Base-by-base conservation (phyloP, 2,329 filamentous ascomycete genomes). In the Tolypocladium guangdongense region DNA sequence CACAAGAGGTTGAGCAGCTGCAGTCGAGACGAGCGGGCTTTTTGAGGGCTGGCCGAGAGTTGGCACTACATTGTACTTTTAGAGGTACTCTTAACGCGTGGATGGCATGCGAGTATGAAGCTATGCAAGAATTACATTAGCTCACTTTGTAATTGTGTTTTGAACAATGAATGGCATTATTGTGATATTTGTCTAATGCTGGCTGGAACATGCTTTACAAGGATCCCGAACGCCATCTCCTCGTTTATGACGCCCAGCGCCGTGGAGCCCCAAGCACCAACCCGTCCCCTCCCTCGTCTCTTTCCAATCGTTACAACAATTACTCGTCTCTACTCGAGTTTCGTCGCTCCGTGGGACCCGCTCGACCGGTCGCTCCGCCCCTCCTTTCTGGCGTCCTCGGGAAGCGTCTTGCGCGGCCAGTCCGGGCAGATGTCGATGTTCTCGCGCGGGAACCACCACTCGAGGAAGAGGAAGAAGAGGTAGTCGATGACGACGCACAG, bases 401-500 rank as follows among this genome's bases (percentile, higher is more conserved):
- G 62, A 7, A 67, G 62, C 14, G 60, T 64, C 66, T 96, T 96
- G 63, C 87, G 84, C 2, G 93, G 93, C 93, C 93, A 99, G 61
- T 92, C 88, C 49, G 86, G 84, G 49, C 89, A 91, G 55, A 93
- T 83, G 63, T 99, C 93, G 58, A 99, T 97, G 43, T 83, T 81
- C 38, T 87, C 84, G 54, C 91, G 77, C 0, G 93, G 93, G 57
- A 88, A 91, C 74, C 83, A 87, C 70, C 95, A 82, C 68, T 99
- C 93, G 52, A 96, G 76, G 49, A 95, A 82, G 49, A 96, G 77
- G 62, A 90, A 96, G 51, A 99, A 79, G 49, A 99, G 72, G 63
- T 96, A 99, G 69, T 99, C 93, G 51, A 99, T 86, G 54, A 97
- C 84, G 12, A 91, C 91, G 59, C 92, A 96, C 1, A 99, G 75